Percentiles rank a stretch among this genome's conserved stretches.
Evolutionary conservation across 495 filamentous ascomycete genomes (phyloP).

Genomic region (Hypomontagnella monticulosa): DNA sequence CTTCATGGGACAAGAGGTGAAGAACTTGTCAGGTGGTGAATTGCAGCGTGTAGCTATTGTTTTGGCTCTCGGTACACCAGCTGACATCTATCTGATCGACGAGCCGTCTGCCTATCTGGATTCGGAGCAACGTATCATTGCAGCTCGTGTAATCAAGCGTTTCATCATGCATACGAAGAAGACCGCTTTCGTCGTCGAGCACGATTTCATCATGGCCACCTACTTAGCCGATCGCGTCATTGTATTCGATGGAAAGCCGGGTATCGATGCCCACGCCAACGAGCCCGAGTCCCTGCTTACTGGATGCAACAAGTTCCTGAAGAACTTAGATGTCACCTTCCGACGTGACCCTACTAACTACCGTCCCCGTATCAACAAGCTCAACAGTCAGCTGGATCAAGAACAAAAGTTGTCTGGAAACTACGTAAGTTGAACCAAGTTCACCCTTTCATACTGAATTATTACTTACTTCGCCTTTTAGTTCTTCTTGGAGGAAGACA

Average conservation of each 20-base stretch:
- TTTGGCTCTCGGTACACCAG: constrained; percentile 91
- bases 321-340: constrained; percentile 97
- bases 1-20: constrained; percentile 99
- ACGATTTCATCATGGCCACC: constrained; percentile 99
- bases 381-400: constrained; percentile 92
- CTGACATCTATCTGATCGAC: constrained; percentile 98
- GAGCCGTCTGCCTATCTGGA: constrained; percentile 95
- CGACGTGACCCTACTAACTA: constrained; percentile 96
- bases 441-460: not conserved
- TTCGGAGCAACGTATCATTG: constrained; percentile 98
- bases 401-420: constrained; percentile 95
- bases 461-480: constrained; percentile 26
- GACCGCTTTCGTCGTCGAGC: constrained; percentile 98
- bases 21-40: constrained; percentile 98
- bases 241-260: constrained; percentile 94
- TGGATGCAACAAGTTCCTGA: constrained; percentile 95
- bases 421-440: constrained; percentile 69
- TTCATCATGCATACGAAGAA: constrained; percentile 99
- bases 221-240: constrained; percentile 98
- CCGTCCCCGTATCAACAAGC: constrained; percentile 97
- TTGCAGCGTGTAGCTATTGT: constrained; percentile 98
- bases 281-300: constrained; percentile 90
- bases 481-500: constrained; percentile 91
- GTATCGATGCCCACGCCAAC: constrained; percentile 86
- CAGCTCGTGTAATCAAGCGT: constrained; percentile 95